Evolutionary conservation across 768 basidiomycete genomes (phyloP).

Genomic region (Tricholoma bakamatsutake): DNA sequence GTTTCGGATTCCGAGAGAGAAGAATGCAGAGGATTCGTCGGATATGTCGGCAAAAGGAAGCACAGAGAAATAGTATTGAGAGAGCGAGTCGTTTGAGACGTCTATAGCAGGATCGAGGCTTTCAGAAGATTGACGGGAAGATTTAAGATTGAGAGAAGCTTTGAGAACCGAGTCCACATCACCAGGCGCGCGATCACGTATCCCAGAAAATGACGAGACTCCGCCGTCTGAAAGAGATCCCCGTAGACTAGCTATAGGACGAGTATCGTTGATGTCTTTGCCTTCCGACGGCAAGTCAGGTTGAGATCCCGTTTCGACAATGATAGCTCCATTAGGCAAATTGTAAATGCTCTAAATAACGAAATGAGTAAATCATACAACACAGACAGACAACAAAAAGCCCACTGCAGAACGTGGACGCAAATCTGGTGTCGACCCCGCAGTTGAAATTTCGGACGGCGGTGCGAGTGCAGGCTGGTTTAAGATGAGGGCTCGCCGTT

Average conservation of each 20-base stretch:
- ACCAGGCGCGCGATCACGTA: background rate
- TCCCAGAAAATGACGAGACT: background rate
- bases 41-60: conserved; percentile 12
- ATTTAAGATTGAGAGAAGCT: background rate
- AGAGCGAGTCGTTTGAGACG: background rate
- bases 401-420: conserved; percentile 11
- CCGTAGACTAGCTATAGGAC: background rate
- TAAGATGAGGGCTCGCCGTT: background rate
- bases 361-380: background rate
- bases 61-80: conserved; percentile 8
- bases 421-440: background rate
- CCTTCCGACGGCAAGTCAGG: background rate
- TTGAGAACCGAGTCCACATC: background rate
- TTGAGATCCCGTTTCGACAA: conserved; percentile 9
- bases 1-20: background rate
- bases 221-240: background rate
- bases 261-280: background rate
- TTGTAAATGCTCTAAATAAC: conserved; percentile 22
- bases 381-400: conserved; percentile 8
- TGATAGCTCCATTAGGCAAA: conserved; percentile 23
- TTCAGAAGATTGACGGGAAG: background rate
- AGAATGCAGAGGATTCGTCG: conserved; percentile 1
- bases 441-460: background rate
- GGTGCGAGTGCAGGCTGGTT: background rate
- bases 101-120: background rate